Percentiles rank a stretch among this genome's conserved stretches.
phyloP scores from a whole-genome alignment of 1,139 yeast species.

The Taphrina deformans region DNA sequence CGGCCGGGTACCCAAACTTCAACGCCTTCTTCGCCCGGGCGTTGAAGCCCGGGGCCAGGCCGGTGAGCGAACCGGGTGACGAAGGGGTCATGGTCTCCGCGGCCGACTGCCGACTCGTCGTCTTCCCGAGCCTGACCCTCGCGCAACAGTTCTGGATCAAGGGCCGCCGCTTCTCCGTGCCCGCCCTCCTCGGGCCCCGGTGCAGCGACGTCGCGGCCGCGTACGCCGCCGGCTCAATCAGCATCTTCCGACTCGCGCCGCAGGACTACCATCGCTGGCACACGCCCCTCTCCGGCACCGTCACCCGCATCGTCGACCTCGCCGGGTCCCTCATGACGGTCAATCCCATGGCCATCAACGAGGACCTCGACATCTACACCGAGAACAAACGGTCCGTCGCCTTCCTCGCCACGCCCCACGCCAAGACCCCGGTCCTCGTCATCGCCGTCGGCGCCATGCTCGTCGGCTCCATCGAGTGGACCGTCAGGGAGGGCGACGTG shows the following conservation, averaged over 20 bases:
- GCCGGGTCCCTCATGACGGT: slow-evolving; percentile 93
- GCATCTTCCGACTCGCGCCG: slow-evolving; percentile 86
- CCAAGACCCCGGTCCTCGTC: slow-evolving; percentile 60
- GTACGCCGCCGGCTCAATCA: slow-evolving; percentile 61
- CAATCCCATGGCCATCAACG: slow-evolving; percentile 93
- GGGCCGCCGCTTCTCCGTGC: slow-evolving; percentile 71
- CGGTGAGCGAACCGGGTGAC: slow-evolving; percentile 59
- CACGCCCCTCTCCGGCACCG: slow-evolving; percentile 72
- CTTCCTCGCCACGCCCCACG: not conserved
- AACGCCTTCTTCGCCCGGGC: slow-evolving; percentile 86
- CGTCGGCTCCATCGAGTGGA: slow-evolving; percentile 86
- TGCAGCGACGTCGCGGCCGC: slow-evolving; percentile 51
- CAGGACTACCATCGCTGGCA: slow-evolving; percentile 96
- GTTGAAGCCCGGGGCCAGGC: slow-evolving; percentile 69
- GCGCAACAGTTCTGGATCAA: slow-evolving; percentile 88
- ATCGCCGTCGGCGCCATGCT: slow-evolving; percentile 96
- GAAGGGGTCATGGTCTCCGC: slow-evolving; percentile 64
- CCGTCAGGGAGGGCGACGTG: slow-evolving; percentile 61
- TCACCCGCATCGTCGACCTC: slow-evolving; percentile 65
- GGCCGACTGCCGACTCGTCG: slow-evolving; percentile 84
- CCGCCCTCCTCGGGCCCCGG: slow-evolving; percentile 55
- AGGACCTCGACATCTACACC: slow-evolving; percentile 84
- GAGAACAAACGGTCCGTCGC: slow-evolving; percentile 79
- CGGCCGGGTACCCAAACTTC: slow-evolving; percentile 72
- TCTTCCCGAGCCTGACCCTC: slow-evolving; percentile 58